Percentiles rank a stretch among this genome's conserved stretches.
phyloP scores from a whole-genome alignment of 2,329 filamentous ascomycete genomes.

The Laburnicola sp. region DNA sequence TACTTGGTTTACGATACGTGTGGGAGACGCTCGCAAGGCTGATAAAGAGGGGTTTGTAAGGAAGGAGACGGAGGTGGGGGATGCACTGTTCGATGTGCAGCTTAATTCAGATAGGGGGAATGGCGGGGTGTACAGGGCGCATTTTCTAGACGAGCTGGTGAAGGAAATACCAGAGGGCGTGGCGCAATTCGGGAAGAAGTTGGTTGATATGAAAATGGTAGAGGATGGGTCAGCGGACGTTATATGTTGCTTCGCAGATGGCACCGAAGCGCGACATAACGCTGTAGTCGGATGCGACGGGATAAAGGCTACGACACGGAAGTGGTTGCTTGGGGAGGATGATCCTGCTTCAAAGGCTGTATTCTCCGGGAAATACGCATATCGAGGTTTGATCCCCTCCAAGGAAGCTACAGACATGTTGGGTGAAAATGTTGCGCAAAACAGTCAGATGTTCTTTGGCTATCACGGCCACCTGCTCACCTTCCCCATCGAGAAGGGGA shows the following conservation, averaged over 20 bases:
- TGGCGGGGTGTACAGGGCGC: constrained; percentile 53
- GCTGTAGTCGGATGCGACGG: constrained; percentile 67
- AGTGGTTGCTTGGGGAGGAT: constrained; percentile 56
- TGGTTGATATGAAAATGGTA: constrained; percentile 33
- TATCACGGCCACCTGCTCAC: constrained; percentile 63
- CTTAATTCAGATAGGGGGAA: constrained; percentile 27
- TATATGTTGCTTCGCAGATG: constrained; percentile 52
- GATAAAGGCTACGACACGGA: constrained; percentile 61
- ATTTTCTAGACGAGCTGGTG: constrained; percentile 56
- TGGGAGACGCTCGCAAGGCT: constrained; percentile 37
- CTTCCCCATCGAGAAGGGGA: constrained; percentile 63
- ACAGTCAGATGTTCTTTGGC: constrained; percentile 62
- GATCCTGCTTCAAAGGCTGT: constrained; percentile 49
- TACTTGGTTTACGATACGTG: constrained; percentile 38
- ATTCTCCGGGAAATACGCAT: constrained; percentile 65
- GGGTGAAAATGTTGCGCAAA: constrained; percentile 55
- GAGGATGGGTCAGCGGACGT: constrained; percentile 40
- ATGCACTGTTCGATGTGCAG: constrained; percentile 33
- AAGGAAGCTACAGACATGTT: constrained; percentile 54
- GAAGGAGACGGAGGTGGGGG: constrained; percentile 35
- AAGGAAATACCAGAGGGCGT: constrained; percentile 51
- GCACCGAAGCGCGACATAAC: constrained; percentile 50
- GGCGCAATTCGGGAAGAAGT: constrained; percentile 50
- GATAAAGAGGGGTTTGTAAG: constrained; percentile 35
- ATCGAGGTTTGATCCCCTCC: constrained; percentile 66